Evolutionary conservation across 768 basidiomycete genomes (phyloP).

Genomic region (Leucogyrophana mollusca): DNA sequence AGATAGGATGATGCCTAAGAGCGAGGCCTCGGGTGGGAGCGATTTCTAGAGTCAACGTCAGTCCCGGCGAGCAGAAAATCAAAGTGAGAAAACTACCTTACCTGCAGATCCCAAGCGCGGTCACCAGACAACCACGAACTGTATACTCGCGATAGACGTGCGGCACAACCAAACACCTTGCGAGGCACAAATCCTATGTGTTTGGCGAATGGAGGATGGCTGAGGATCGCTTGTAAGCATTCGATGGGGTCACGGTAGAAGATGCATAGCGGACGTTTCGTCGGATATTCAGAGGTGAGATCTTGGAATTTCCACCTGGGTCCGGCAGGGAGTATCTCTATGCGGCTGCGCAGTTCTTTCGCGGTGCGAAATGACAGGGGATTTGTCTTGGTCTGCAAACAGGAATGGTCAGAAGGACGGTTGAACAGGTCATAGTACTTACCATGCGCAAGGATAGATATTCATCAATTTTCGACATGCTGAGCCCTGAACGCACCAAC

Average conservation of each 20-base stretch:
- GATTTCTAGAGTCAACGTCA: constrained; percentile 9
- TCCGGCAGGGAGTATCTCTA: constrained; percentile 25
- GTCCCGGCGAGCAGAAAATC: constrained; percentile 22
- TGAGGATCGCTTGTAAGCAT: constrained; percentile 26
- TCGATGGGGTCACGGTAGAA: constrained; percentile 28
- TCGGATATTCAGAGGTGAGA: constrained; percentile 13
- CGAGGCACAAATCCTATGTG: constrained; percentile 20
- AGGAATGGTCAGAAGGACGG: background rate
- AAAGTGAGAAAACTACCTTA: background rate
- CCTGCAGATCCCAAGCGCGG: constrained; percentile 26
- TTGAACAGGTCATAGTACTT: background rate
- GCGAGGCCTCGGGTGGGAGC: constrained; percentile 22
- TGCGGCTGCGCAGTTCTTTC: constrained; percentile 22
- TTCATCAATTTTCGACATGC: background rate
- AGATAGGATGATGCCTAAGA: constrained; percentile 28
- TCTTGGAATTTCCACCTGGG: constrained; percentile 18
- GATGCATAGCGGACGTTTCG: constrained; percentile 21
- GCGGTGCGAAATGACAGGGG: constrained; percentile 25
- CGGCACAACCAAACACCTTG: constrained; percentile 11
- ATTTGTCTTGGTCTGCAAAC: background rate
- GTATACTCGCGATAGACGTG: constrained; percentile 11
- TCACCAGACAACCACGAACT: constrained; percentile 19
- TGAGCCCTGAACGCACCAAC: background rate
- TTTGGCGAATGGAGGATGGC: constrained; percentile 21
- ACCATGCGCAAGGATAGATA: background rate